Percentiles rank a stretch among this genome's conserved stretches.
Evolutionary conservation across 495 filamentous ascomycete genomes (phyloP).

Genomic region (Pseudevernia furfuracea): DNA sequence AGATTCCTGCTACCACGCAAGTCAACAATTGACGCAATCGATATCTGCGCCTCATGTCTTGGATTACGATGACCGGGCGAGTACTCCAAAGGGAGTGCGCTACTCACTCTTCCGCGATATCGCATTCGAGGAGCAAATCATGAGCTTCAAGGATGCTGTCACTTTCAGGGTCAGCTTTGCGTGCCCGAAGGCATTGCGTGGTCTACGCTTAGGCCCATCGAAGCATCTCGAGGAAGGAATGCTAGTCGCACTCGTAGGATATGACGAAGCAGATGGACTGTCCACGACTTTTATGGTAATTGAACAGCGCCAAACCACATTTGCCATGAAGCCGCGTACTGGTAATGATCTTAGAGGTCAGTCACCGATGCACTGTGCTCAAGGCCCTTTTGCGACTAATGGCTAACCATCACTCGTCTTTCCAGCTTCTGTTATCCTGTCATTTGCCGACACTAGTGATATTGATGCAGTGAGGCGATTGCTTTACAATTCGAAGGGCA

Average conservation of each 20-base stretch:
- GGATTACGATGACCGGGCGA: conserved; percentile 24
- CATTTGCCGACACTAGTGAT: conserved; percentile 22
- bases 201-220: conserved; percentile 17
- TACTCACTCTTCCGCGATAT: conserved; percentile 27
- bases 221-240: conserved; percentile 27
- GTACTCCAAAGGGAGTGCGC: conserved; percentile 18
- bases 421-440: conserved; percentile 20
- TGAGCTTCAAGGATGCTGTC: conserved; percentile 18
- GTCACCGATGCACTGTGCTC: background rate
- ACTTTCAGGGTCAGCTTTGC: conserved; percentile 24
- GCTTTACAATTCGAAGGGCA: conserved; percentile 16
- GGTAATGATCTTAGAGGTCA: conserved; percentile 26
- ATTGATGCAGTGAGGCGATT: conserved; percentile 20
- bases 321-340: conserved; percentile 23
- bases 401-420: background rate
- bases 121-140: conserved; percentile 22
- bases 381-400: background rate
- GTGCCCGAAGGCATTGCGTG: conserved; percentile 25
- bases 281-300: conserved; percentile 28
- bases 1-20: conserved; percentile 27
- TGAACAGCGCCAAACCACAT: conserved; percentile 23
- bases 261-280: conserved; percentile 18
- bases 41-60: background rate
- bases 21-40: conserved; percentile 17
- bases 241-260: conserved; percentile 28